Percentiles rank a stretch among this genome's conserved stretches.
Conservation (phyloP, 257 asterid species). For the Cordia subcordata region DNA sequence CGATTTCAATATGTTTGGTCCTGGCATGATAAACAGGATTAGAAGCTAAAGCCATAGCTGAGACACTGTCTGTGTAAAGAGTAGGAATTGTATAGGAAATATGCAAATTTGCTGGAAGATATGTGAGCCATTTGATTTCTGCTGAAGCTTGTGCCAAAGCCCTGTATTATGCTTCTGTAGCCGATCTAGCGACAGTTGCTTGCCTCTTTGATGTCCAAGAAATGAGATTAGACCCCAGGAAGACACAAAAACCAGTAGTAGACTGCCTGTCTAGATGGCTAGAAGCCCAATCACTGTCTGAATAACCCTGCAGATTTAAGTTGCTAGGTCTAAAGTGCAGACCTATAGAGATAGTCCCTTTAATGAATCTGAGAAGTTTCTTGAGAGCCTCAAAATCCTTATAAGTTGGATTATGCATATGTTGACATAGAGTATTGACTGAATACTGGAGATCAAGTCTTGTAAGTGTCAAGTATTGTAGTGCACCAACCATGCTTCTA, state of each 20-base stretch:
- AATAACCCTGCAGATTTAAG: too few relatives aligned
- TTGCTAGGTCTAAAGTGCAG: not conserved
- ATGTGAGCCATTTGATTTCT: not conserved
- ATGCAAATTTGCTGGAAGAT: too few relatives aligned
- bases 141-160: not conserved
- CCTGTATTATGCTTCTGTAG: not conserved
- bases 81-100: too few relatives aligned
- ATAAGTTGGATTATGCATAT: too few relatives aligned
- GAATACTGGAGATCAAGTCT: not conserved
- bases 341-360: not conserved
- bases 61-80: too few relatives aligned
- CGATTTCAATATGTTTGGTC: too few relatives aligned
- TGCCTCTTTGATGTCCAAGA: not conserved
- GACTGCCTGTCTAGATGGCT: not conserved
- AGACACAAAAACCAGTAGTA: not conserved
- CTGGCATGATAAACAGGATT: too few relatives aligned
- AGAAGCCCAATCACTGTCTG: not conserved
- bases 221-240: not conserved
- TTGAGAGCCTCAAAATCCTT: too few relatives aligned
- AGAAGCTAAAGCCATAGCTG: too few relatives aligned
- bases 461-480: not conserved
- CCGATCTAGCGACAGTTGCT: not conserved
- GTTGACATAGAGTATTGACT: not conserved
- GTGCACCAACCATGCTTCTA: not conserved
- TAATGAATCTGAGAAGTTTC: too few relatives aligned